A percentile compares a stretch with the other conserved stretches of the same genome.
phyloP scores from a whole-genome alignment of 768 basidiomycete species.

The Boletus eberwhitei region DNA sequence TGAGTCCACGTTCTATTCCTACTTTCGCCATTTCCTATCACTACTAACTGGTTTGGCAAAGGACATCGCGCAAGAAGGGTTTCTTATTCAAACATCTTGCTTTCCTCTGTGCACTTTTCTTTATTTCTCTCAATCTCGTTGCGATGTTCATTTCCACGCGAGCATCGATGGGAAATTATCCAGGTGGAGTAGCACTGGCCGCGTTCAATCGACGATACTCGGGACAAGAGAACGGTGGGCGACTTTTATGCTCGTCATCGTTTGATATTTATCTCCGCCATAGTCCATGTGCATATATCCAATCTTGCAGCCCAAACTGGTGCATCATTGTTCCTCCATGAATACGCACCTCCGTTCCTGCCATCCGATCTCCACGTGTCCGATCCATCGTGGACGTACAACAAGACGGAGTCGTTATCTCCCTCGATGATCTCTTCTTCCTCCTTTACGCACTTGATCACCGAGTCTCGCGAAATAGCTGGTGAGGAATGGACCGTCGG shows the following conservation, averaged over 20 bases:
- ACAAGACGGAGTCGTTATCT: constrained; percentile 74
- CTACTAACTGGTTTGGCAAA: constrained; percentile 20
- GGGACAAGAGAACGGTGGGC: constrained; percentile 31
- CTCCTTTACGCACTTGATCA: constrained; percentile 61
- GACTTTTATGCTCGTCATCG: neutral
- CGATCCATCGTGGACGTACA: constrained; percentile 56
- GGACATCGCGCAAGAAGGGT: constrained; percentile 48
- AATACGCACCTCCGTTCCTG: constrained; percentile 49
- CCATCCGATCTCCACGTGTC: constrained; percentile 10
- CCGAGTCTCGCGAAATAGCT: constrained; percentile 39
- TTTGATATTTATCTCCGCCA: constrained; percentile 2
- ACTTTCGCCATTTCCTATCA: neutral
- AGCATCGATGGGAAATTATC: constrained; percentile 78
- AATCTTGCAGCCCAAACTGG: constrained; percentile 89
- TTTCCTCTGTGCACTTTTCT: constrained; percentile 42
- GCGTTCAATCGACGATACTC: constrained; percentile 55
- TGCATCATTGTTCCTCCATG: constrained; percentile 81
- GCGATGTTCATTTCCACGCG: constrained; percentile 50
- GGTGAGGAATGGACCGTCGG: constrained; percentile 41
- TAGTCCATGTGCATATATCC: constrained; percentile 73
- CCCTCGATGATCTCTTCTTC: constrained; percentile 38
- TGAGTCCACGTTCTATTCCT: constrained; percentile 36
- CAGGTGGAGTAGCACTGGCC: constrained; percentile 75
- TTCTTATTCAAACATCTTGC: constrained; percentile 43
- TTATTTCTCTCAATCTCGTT: constrained; percentile 52